phyloP scores from a whole-genome alignment of 2,329 filamentous ascomycete species.

The Alternaria burnsii region DNA sequence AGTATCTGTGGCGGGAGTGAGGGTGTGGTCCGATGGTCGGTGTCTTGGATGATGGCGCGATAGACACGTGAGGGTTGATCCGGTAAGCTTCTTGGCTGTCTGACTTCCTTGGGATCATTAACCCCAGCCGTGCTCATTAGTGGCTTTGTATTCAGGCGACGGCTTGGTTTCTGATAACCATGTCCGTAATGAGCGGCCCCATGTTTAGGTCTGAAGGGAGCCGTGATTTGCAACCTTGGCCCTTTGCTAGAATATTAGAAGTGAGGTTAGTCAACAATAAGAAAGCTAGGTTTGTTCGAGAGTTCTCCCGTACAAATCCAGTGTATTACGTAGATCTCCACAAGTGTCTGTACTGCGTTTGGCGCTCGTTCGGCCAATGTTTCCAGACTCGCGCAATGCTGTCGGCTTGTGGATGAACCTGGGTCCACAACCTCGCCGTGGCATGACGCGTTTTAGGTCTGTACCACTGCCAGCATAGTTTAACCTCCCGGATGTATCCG shows the following conservation, averaged over 20 bases:
- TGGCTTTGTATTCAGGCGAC: not conserved
- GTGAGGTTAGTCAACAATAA: not conserved
- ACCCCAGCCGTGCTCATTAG: not conserved
- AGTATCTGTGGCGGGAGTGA: not conserved
- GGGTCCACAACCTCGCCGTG: not conserved
- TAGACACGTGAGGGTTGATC: not conserved
- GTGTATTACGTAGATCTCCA: not conserved
- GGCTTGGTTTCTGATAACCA: not conserved
- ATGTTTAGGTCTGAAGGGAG: not conserved
- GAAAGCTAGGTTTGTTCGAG: not conserved
- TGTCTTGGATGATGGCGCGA: not conserved
- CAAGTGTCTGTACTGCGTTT: not conserved
- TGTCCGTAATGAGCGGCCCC: not conserved
- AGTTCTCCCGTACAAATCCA: not conserved
- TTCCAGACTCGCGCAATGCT: not conserved
- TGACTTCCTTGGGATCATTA: not conserved
- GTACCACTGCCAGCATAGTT: not conserved
- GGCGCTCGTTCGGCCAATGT: not conserved
- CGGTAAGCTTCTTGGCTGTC: not conserved
- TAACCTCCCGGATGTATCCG: not conserved
- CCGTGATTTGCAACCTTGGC: not conserved
- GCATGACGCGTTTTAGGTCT: not conserved
- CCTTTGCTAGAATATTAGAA: not conserved
- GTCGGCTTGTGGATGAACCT: not conserved
- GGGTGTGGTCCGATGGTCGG: not conserved